These are phyloP conservation scores for Solanum tarijense DNA, from an alignment of 257 asterid species.

Conservation along the genomic window DNA sequence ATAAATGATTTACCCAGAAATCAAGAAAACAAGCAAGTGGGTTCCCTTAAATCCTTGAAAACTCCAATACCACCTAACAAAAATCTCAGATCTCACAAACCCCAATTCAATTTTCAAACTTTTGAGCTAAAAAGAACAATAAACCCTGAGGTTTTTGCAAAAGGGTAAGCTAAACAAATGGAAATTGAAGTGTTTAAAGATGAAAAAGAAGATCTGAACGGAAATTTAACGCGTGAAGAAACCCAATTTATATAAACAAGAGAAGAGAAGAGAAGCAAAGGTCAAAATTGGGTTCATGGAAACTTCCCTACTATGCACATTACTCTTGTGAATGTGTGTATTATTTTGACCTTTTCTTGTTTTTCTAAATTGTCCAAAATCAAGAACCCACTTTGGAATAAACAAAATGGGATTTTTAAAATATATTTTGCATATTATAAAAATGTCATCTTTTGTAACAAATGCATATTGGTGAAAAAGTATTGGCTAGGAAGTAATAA, in stretches of 20 bases:
- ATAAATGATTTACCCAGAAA: background rate
- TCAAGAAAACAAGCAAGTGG: conserved; percentile 1
- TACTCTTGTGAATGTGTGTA: background rate
- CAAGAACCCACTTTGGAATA: background rate
- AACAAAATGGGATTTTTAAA: background rate
- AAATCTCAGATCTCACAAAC: conserved; percentile 10
- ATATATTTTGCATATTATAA: background rate
- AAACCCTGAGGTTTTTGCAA: background rate
- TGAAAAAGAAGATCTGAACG: background rate
- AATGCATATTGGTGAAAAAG: background rate
- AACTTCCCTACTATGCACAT: background rate
- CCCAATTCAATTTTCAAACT: background rate
- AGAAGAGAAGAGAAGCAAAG: background rate
- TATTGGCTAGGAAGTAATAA: background rate
- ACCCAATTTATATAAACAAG: background rate
- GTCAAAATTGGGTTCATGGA: background rate
- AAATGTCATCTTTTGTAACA: background rate
- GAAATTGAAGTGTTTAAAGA: background rate
- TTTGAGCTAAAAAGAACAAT: background rate
- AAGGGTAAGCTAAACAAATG: background rate
- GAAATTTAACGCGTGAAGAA: background rate
- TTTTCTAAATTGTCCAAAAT: background rate
- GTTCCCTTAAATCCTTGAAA: conserved; percentile 1
- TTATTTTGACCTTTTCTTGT: background rate
- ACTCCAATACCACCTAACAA: background rate